Evolutionary conservation across 2,329 filamentous ascomycete genomes (phyloP), one percentile per base, ranked within the genome.

Genomic region (Elsinoe fawcettii): DNA sequence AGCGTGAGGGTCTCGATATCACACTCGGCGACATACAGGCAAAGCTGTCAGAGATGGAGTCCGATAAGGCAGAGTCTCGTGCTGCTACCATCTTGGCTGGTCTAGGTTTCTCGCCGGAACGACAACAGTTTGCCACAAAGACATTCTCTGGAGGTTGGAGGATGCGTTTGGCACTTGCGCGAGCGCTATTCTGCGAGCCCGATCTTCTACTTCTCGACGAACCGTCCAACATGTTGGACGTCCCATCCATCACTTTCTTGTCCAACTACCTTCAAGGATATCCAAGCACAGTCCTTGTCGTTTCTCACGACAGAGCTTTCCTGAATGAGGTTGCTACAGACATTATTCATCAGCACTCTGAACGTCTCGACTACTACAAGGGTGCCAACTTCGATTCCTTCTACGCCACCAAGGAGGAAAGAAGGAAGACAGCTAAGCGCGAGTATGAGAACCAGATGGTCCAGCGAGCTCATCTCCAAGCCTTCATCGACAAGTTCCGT

Each of bases 141-240:
- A 97, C 92, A 4, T 99, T 99, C 76, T 99, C 93, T 55, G 93
- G 93, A 80, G 93, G 93, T 87, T 99, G 93, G 93, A 85, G 93
- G 74, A 99, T 99, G 93, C 87, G 93, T 78, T 77, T 99, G 67
- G 93, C 93, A 12, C 80, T 99, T 61, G 93, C 93, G 11, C 81
- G 93, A 80, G 93, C 93, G 12, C 82, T 99, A 34, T 99, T 99
- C 78, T 99, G 93, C 76, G 93, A 99, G 71, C 93, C 93, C 43
- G 93, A 99, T 74, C 78, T 99, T 55, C 76, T 99, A 59, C 81
- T 99, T 71, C 90, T 99, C 65, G 93, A 99, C 77, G 93, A 99
- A 84, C 93, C 93, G 75, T 97, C 92, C 57, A 97, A 97, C 84
- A 97, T 97, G 92, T 90, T 99, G 89, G 93, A 97, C 75, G 93